A percentile compares a stretch with the other conserved stretches of the same genome.
Conservation (phyloP, 108 stramenopile genomes). For the Nannochloropsis salina region DNA sequence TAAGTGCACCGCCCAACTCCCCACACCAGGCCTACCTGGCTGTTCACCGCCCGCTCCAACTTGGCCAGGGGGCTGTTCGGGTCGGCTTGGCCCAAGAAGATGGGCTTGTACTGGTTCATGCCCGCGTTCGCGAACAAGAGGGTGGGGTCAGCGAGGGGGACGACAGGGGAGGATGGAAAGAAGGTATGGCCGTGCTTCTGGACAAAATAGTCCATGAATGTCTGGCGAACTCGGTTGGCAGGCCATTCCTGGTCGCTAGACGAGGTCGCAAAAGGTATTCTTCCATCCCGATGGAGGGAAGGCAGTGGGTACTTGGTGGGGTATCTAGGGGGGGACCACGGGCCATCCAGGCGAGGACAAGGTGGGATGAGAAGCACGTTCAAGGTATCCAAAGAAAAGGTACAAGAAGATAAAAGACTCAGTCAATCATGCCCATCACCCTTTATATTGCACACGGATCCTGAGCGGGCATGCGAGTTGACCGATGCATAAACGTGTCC, state of each 20-base stretch:
- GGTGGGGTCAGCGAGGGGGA: conserved; percentile 53
- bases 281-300: too few relatives aligned
- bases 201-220: conserved; percentile 88
- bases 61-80: conserved; percentile 49
- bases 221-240: conserved; percentile 79
- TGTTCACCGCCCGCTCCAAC: conserved; percentile 52
- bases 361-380: too few relatives aligned
- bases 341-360: too few relatives aligned
- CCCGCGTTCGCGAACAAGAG: conserved; percentile 58
- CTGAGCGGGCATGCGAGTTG: too few relatives aligned
- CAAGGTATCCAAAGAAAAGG: too few relatives aligned
- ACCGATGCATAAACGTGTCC: too few relatives aligned
- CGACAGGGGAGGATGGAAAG: conserved; percentile 68
- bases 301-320: too few relatives aligned
- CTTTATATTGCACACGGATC: too few relatives aligned
- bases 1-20: too few relatives aligned
- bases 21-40: conserved; percentile 28
- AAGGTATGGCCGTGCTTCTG: conserved; percentile 64
- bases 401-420: too few relatives aligned
- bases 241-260: conserved; percentile 65
- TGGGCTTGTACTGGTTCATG: conserved; percentile 60
- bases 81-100: conserved; percentile 56
- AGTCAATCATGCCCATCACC: too few relatives aligned
- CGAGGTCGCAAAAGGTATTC: neutral
- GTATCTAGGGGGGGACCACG: too few relatives aligned